Base-by-base conservation (phyloP, 2,329 filamentous ascomycete species). In the Endocalyx cinctus region DNA sequence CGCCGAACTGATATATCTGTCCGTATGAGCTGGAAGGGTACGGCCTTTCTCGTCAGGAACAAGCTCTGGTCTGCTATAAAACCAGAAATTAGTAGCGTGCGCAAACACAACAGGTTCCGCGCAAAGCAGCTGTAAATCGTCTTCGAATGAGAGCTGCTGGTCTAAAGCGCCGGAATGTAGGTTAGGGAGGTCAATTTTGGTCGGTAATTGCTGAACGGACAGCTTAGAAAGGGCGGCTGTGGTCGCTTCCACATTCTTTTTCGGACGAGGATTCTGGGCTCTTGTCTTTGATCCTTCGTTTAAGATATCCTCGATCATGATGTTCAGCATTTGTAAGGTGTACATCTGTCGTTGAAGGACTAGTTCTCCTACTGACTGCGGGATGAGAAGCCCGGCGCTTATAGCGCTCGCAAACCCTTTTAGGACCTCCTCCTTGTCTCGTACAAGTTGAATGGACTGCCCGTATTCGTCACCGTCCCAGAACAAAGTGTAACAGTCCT, bases 41-140 rank as follows among this genome's bases (percentile, higher is more conserved):
- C 61, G 57, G 2, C 69, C 68, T 31, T 60, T 64, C 25, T 71
- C 64, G 31, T 74, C 69, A 0, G 51, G 39, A 1, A 72, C 36
- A 4, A 69, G 51, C 38, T 70, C 65, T 1, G 62, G 60, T 2
- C 56, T 51, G 33, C 51, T 66, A 35, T 55, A 63, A 43, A 66
- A 66, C 35, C 48, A 55, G 6, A 42, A 23, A 18, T 62, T 63
- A 40, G 66, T 59, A 1, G 46, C 43, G 42, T 57, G 32, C 4
- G 50, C 38, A 1, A 67, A 45, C 1, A 63, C 48, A 0, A 45
- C 42, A 8, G 63, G 55, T 19, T 62, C 57, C 0, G 45, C 39
- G 1, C 45, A 46, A 5, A 66, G 35, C 3, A 70, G 34, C 11
- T 18, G 33, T 4, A 70, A 27, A 20, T 56, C 50, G 5, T 64